Evolutionary conservation across 805 yeast genomes (phyloP).

Genomic region (Nakazawaea anatomiae): DNA sequence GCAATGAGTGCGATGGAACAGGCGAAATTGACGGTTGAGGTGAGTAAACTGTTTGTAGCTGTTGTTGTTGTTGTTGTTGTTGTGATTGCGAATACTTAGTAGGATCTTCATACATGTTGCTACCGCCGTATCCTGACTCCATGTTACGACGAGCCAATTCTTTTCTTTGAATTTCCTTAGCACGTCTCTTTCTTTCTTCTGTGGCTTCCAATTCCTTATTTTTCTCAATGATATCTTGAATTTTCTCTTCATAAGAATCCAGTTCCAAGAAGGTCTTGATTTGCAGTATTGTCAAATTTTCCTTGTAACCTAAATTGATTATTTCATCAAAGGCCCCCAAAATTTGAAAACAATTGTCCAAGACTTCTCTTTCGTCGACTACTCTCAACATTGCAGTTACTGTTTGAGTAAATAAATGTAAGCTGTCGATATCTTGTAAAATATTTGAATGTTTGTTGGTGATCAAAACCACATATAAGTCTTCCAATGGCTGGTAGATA

Average conservation of each 20-base stretch:
- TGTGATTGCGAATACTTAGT: slow-evolving; percentile 2
- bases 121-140: slow-evolving; percentile 28
- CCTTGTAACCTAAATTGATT: slow-evolving; percentile 83
- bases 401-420: slow-evolving; percentile 78
- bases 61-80: slow-evolving; percentile 8
- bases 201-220: slow-evolving; percentile 96
- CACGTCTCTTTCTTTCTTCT: slow-evolving; percentile 94
- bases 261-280: slow-evolving; percentile 86
- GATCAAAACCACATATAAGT: slow-evolving; percentile 81
- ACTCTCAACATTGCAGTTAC: slow-evolving; percentile 67
- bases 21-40: slow-evolving; percentile 20
- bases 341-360: slow-evolving; percentile 81
- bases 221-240: slow-evolving; percentile 94
- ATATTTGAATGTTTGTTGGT: slow-evolving; percentile 90
- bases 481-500: slow-evolving; percentile 94
- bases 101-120: slow-evolving; percentile 13
- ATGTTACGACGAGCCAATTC: slow-evolving; percentile 63
- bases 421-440: slow-evolving; percentile 88
- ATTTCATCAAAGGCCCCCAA: slow-evolving; percentile 93
- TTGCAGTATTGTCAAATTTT: slow-evolving; percentile 75
- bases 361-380: slow-evolving; percentile 78
- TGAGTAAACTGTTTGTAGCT: slow-evolving; percentile 14
- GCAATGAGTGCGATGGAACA: slow-evolving; percentile 17
- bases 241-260: slow-evolving; percentile 98
- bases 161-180: slow-evolving; percentile 80